Percentiles rank a stretch among this genome's conserved stretches.
Evolutionary conservation across 805 yeast genomes (phyloP).

Genomic region (Nakazawaea anatomiae): DNA sequence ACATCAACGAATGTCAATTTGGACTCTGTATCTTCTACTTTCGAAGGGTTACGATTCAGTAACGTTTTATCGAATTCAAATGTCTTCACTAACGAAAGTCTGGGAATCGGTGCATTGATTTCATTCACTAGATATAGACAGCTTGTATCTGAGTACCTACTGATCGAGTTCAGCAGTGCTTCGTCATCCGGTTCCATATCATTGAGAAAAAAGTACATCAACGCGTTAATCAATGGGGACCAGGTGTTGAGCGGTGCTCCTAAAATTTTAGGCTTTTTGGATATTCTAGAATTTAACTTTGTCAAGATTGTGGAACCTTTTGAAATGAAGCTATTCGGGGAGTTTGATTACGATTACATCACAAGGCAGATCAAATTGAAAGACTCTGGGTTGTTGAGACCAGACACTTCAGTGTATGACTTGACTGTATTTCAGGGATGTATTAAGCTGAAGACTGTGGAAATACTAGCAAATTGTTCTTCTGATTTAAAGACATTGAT

Average conservation of each 20-base stretch:
- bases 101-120: slow-evolving; percentile 47
- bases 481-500: background rate
- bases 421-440: slow-evolving; percentile 31
- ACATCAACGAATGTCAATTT: slow-evolving; percentile 50
- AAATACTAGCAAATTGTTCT: slow-evolving; percentile 13
- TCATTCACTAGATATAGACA: slow-evolving; percentile 59
- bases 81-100: slow-evolving; percentile 27
- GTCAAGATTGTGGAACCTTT: slow-evolving; percentile 36
- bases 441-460: slow-evolving; percentile 19
- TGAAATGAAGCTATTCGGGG: slow-evolving; percentile 25
- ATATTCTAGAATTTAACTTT: slow-evolving; percentile 56
- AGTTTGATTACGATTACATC: slow-evolving; percentile 35
- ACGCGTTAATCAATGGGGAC: slow-evolving; percentile 43
- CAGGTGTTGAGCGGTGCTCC: slow-evolving; percentile 56
- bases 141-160: slow-evolving; percentile 54
- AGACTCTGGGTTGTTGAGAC: slow-evolving; percentile 16
- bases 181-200: slow-evolving; percentile 40
- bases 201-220: slow-evolving; percentile 45
- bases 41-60: slow-evolving; percentile 45
- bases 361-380: slow-evolving; percentile 30
- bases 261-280: slow-evolving; percentile 62
- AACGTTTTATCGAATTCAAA: slow-evolving; percentile 26
- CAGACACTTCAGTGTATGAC: slow-evolving; percentile 32
- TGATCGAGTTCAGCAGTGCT: slow-evolving; percentile 66
- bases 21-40: slow-evolving; percentile 40